A percentile compares a stretch with the other conserved stretches of the same genome.
These are phyloP conservation scores for Chrysoporthe austroafricana DNA, from an alignment of 2,329 filamentous ascomycete genomes.

Conservation along the genomic window DNA sequence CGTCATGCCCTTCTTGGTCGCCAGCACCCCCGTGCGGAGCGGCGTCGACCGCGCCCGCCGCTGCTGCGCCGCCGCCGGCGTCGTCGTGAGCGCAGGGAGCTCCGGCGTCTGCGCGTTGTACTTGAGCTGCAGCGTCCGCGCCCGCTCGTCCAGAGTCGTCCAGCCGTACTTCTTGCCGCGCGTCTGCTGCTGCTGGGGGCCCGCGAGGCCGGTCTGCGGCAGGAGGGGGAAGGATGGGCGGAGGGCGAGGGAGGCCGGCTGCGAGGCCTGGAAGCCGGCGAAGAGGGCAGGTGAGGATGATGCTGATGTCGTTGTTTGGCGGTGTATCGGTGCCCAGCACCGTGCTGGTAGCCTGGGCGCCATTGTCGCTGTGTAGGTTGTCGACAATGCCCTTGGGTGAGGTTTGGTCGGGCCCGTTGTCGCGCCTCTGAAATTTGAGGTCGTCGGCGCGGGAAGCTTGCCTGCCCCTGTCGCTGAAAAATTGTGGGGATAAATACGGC, in stretches of 20 bases:
- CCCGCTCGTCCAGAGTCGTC: slow-evolving; percentile 53
- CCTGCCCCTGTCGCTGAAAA: slow-evolving; percentile 23
- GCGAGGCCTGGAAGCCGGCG: slow-evolving; percentile 26
- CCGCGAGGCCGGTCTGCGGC: slow-evolving; percentile 38
- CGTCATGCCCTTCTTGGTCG: slow-evolving; percentile 94
- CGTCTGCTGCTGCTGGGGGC: slow-evolving; percentile 18
- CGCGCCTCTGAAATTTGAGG: slow-evolving; percentile 24
- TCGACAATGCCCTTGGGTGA: slow-evolving; percentile 2
- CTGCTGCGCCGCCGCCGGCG: slow-evolving; percentile 63
- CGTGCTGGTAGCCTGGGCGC: slow-evolving; percentile 50
- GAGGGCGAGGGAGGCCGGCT: slow-evolving; percentile 38
- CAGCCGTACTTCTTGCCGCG: slow-evolving; percentile 64
- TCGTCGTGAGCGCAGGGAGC: slow-evolving; percentile 59
- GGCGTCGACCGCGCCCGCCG: slow-evolving; percentile 63
- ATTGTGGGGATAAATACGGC: slow-evolving; percentile 15
- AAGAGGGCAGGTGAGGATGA: slow-evolving; percentile 32
- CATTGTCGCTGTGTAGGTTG: slow-evolving; percentile 40
- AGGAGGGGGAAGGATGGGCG: slow-evolving; percentile 42
- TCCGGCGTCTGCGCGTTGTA: slow-evolving; percentile 58
- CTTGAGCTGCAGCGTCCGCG: slow-evolving; percentile 51
- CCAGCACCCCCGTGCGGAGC: slow-evolving; percentile 78
- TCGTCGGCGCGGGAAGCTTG: slow-evolving; percentile 16
- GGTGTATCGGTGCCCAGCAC: slow-evolving; percentile 47
- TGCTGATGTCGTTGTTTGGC: slow-evolving; percentile 21
- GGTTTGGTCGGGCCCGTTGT: background rate